Evolutionary conservation across 352 stramenopile genomes (phyloP).

Genomic region (Globisporangium nodosum): DNA sequence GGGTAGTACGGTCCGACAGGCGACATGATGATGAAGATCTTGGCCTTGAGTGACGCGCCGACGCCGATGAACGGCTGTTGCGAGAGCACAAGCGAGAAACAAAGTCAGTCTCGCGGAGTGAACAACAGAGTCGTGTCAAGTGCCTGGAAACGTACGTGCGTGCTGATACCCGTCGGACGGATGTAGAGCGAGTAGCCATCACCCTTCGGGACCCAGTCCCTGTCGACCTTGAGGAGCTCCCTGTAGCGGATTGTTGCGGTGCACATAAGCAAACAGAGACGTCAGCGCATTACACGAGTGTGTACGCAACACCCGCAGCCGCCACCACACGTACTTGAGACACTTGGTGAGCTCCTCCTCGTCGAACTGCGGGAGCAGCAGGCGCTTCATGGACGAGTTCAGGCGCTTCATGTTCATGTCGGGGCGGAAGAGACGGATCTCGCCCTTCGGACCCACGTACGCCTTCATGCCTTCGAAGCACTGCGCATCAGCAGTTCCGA

Average conservation of each 20-base stretch:
- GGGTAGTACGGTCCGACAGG: slow-evolving; percentile 98
- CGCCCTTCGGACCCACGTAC: slow-evolving; percentile 81
- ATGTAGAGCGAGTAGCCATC: slow-evolving; percentile 97
- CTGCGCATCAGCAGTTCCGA: slow-evolving; percentile 15
- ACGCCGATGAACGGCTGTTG: slow-evolving; percentile 88
- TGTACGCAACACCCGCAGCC: not conserved
- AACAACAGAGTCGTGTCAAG: not conserved
- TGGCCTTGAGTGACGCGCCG: slow-evolving; percentile 78
- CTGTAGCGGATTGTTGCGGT: slow-evolving; percentile 6
- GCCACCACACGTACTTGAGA: slow-evolving; percentile 57
- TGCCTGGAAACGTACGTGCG: slow-evolving; percentile 30
- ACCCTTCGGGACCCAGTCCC: slow-evolving; percentile 92
- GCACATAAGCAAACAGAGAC: not conserved
- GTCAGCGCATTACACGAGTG: not conserved
- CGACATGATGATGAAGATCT: slow-evolving; percentile 95
- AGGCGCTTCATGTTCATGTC: slow-evolving; percentile 97
- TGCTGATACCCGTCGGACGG: slow-evolving; percentile 92
- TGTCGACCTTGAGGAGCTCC: slow-evolving; percentile 76
- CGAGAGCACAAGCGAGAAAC: not conserved
- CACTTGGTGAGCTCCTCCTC: slow-evolving; percentile 87
- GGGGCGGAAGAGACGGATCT: slow-evolving; percentile 93
- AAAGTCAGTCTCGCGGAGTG: not conserved
- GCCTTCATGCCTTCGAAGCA: slow-evolving; percentile 97
- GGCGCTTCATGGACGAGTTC: slow-evolving; percentile 91
- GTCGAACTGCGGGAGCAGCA: slow-evolving; percentile 90